These are phyloP conservation scores for Persicaria tinctoria DNA, from an alignment of 148 eudicot species.

Conservation along the genomic window DNA sequence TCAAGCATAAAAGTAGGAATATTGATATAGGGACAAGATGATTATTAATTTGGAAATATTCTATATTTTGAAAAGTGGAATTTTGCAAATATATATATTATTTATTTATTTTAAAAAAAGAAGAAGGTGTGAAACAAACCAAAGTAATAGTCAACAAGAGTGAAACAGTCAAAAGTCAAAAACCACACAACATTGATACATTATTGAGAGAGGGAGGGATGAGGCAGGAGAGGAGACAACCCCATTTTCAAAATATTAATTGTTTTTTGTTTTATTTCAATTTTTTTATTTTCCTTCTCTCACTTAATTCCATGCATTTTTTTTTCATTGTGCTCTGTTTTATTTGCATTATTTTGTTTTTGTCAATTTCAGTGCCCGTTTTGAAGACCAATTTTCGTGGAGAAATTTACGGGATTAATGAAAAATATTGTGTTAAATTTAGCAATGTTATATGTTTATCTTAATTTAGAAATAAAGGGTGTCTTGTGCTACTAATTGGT, in stretches of 20 bases:
- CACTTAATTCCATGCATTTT: background rate
- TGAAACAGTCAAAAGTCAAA: conserved; percentile 6
- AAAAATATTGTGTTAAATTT: background rate
- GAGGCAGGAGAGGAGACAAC: background rate
- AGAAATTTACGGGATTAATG: background rate
- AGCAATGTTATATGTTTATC: background rate
- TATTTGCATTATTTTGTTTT: background rate
- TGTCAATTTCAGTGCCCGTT: conserved; percentile 6
- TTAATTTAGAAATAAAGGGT: background rate
- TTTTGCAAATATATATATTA: too few relatives aligned
- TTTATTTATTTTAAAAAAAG: background rate
- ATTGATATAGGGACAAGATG: too few relatives aligned
- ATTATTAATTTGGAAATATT: too few relatives aligned
- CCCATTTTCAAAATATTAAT: conserved; percentile 1
- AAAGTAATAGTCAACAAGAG: background rate
- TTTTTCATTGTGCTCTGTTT: too few relatives aligned
- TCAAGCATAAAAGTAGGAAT: too few relatives aligned
- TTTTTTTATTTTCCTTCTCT: background rate
- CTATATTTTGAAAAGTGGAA: background rate
- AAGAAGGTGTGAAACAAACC: background rate
- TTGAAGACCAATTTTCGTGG: background rate
- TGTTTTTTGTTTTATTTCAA: background rate
- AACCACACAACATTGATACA: background rate
- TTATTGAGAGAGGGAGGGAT: background rate
- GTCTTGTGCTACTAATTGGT: background rate